A percentile compares a stretch with the other conserved stretches of the same genome.
These are phyloP conservation scores for Aschersonia sp. DNA, from an alignment of 2,329 filamentous ascomycete species.

Conservation along the genomic window DNA sequence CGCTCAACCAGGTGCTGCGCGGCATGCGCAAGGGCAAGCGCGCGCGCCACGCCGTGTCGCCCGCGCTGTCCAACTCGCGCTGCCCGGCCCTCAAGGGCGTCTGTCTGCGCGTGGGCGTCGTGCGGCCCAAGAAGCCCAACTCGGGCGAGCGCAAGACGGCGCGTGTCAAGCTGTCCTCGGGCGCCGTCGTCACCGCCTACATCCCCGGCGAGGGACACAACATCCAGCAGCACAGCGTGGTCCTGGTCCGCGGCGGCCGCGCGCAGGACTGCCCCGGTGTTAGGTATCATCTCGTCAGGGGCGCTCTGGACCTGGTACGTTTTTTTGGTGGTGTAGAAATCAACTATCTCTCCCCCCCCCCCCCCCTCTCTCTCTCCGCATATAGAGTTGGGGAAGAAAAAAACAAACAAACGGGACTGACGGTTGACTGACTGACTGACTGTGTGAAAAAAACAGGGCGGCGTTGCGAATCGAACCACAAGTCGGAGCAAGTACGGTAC, in stretches of 20 bases:
- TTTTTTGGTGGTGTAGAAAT: neutral
- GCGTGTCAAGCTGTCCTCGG: conserved; percentile 75
- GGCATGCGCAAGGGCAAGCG: conserved; percentile 68
- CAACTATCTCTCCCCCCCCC: neutral
- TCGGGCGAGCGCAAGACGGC: conserved; percentile 94
- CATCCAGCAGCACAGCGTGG: conserved; percentile 96
- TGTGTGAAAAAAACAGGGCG: conserved; percentile 47
- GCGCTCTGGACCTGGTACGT: conserved; percentile 82
- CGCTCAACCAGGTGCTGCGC: conserved; percentile 58
- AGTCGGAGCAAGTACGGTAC: conserved; percentile 94
- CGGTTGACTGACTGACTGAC: neutral
- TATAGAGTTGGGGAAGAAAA: neutral
- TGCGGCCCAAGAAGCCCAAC: conserved; percentile 97
- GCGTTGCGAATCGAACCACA: conserved; percentile 70
- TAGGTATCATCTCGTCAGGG: conserved; percentile 83
- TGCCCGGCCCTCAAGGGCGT: conserved; percentile 87
- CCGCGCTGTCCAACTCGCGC: conserved; percentile 54
- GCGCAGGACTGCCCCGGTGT: conserved; percentile 98
- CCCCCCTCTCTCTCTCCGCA: neutral
- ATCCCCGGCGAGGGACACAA: conserved; percentile 98
- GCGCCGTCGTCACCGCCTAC: conserved; percentile 79
- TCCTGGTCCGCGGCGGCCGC: conserved; percentile 84
- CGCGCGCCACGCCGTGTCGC: conserved; percentile 75
- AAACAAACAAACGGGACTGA: too few species aligned
- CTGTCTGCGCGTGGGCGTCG: conserved; percentile 84